phyloP scores from a whole-genome alignment of 768 basidiomycete species.

The Tephrocybe sp. region DNA sequence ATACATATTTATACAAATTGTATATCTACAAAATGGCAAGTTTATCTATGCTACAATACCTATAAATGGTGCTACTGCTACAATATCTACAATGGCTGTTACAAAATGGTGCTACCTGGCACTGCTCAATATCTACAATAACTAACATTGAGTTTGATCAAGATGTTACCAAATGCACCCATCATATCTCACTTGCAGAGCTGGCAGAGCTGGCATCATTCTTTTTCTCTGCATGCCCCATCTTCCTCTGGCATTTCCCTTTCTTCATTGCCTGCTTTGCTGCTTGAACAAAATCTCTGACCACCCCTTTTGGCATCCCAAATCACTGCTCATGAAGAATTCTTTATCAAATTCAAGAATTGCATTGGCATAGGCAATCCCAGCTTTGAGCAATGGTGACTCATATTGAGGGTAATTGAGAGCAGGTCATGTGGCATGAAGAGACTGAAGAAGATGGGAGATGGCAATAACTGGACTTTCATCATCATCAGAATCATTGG shows the following conservation, averaged over 20 bases:
- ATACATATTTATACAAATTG: too few relatives aligned
- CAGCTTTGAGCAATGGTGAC: background rate
- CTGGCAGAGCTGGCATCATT: too few relatives aligned
- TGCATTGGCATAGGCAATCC: constrained; percentile 15
- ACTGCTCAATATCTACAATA: too few relatives aligned
- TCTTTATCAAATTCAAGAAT: constrained; percentile 7
- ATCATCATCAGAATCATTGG: constrained; percentile 2
- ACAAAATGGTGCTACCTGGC: too few relatives aligned
- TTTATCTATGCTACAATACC: too few relatives aligned
- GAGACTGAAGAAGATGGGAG: constrained; percentile 6
- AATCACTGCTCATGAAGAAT: constrained; percentile 4
- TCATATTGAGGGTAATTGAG: constrained; percentile 12
- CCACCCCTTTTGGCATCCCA: constrained; percentile 14
- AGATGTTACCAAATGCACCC: too few relatives aligned
- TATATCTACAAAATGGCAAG: too few relatives aligned
- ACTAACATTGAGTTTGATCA: too few relatives aligned
- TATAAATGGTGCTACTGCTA: too few relatives aligned
- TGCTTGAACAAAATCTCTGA: constrained; percentile 3
- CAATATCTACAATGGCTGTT: too few relatives aligned
- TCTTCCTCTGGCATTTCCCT: constrained; percentile 2
- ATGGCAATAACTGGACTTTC: constrained; percentile 3
- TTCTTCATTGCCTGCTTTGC: constrained; percentile 2
- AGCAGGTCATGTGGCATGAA: constrained; percentile 2
- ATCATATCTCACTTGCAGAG: too few relatives aligned
- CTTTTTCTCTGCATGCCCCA: too few relatives aligned